Percentiles rank a stretch among this genome's conserved stretches.
Evolutionary conservation across 129 eudicot genomes (phyloP).

Genomic region (Lactuca sativa): DNA sequence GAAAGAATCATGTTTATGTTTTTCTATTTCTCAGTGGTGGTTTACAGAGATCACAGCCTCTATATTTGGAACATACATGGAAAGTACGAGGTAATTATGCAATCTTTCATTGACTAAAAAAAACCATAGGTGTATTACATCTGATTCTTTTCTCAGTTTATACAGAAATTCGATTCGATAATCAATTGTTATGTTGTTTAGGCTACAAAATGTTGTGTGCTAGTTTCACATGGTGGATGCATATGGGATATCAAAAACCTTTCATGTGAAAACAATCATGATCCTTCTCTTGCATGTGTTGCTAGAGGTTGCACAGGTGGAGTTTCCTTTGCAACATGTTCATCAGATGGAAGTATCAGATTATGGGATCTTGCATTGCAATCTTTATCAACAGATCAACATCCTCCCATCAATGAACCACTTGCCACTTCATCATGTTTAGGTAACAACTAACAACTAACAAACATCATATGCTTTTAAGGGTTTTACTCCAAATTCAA

Average conservation of each 20-base stretch:
- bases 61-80: constrained; percentile 68
- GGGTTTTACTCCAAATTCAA: no score
- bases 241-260: constrained; percentile 72
- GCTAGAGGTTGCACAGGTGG: constrained; percentile 81
- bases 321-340: constrained; percentile 74
- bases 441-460: constrained; percentile 37
- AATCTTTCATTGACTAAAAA: not conserved
- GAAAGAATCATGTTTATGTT: constrained; percentile 14
- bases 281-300: constrained; percentile 70
- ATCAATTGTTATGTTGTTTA: constrained; percentile 36
- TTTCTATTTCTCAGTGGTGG: constrained; percentile 56
- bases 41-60: constrained; percentile 67
- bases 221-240: constrained; percentile 73
- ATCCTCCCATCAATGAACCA: constrained; percentile 24
- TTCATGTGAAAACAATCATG: constrained; percentile 71
- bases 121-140: no score
- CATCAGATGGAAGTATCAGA: constrained; percentile 70
- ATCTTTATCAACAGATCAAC: constrained; percentile 35
- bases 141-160: no score
- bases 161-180: not conserved
- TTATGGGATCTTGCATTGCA: constrained; percentile 65
- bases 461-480: constrained; percentile 4
- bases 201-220: constrained; percentile 74
- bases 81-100: constrained; percentile 47
- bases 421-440: constrained; percentile 35